These are phyloP conservation scores for Puccinia coronata DNA, from an alignment of 1,284 basidiomycete species.

Conservation along the genomic window DNA sequence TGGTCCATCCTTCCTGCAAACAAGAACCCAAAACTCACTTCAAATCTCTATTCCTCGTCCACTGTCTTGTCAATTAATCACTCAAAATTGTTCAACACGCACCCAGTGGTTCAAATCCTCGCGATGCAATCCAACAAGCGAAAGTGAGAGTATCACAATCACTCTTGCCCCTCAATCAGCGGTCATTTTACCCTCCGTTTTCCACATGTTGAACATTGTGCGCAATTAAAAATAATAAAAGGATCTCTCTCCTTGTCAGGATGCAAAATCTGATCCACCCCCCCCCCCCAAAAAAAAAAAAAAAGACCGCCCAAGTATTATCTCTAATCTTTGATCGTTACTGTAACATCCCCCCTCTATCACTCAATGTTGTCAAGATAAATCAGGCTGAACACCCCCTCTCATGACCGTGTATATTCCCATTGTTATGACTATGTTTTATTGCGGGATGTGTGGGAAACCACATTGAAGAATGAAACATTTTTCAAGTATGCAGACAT, in stretches of 20 bases:
- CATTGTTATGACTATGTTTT: not conserved
- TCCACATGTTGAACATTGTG: not conserved
- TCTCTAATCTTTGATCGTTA: not conserved
- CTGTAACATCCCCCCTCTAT: not conserved
- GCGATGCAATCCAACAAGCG: slow-evolving; percentile 31
- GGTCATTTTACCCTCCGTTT: not conserved
- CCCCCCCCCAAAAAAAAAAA: too few species aligned
- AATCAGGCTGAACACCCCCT: not conserved
- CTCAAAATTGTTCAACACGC: not conserved
- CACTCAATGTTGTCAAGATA: not conserved
- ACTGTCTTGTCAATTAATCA: not conserved
- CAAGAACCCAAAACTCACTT: not conserved
- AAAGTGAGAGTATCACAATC: not conserved
- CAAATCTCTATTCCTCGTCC: not conserved
- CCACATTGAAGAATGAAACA: too few species aligned
- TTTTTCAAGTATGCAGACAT: too few species aligned
- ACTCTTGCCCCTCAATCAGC: not conserved
- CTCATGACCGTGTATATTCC: not conserved
- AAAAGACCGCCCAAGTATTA: too few species aligned
- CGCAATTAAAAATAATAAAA: not conserved
- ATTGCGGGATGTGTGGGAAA: too few species aligned
- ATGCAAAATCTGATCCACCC: not conserved
- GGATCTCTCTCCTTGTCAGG: not conserved
- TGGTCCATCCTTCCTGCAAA: too few species aligned
- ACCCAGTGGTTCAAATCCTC: slow-evolving; percentile 41